phyloP scores from a whole-genome alignment of 2,329 filamentous ascomycete species.

The Fusarium nelsonii region DNA sequence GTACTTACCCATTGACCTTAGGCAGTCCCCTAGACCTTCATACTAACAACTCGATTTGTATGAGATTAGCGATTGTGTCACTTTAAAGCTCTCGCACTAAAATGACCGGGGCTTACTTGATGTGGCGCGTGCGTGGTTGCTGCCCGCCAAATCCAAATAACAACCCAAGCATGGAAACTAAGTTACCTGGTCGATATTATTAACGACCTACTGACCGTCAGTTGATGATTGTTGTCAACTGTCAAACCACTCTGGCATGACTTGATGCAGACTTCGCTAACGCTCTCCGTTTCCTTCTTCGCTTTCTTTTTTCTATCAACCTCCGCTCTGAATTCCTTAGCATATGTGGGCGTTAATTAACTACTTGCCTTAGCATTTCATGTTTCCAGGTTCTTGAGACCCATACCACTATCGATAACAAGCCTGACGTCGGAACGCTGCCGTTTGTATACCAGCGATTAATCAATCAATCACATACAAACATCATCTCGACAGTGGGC shows the following conservation, averaged over 20 bases:
- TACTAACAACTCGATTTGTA: not conserved
- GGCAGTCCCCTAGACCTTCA: not conserved
- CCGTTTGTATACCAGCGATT: conserved; percentile 15
- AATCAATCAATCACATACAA: conserved; percentile 5
- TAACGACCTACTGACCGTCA: not conserved
- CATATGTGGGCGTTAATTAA: not conserved
- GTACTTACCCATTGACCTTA: no score
- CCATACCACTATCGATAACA: conserved; percentile 41
- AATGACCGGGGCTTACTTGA: conserved; percentile 9
- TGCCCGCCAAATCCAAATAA: conserved; percentile 16
- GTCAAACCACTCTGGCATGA: conserved; percentile 28
- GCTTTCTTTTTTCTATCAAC: not conserved
- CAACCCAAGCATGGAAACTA: conserved; percentile 14
- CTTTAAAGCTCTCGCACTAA: conserved; percentile 20
- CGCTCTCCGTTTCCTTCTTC: not conserved
- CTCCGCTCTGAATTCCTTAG: not conserved
- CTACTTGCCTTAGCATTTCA: not conserved
- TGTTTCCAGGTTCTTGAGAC: not conserved
- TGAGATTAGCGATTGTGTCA: conserved; percentile 17
- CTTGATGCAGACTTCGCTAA: not conserved
- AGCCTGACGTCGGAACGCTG: conserved; percentile 27
- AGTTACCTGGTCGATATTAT: not conserved
- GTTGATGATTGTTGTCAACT: conserved; percentile 9
- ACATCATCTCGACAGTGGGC: conserved; percentile 6
- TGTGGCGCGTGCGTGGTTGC: conserved; percentile 38